Conservation (phyloP, 495 filamentous ascomycete genomes). For the Tuber calosporum region DNA sequence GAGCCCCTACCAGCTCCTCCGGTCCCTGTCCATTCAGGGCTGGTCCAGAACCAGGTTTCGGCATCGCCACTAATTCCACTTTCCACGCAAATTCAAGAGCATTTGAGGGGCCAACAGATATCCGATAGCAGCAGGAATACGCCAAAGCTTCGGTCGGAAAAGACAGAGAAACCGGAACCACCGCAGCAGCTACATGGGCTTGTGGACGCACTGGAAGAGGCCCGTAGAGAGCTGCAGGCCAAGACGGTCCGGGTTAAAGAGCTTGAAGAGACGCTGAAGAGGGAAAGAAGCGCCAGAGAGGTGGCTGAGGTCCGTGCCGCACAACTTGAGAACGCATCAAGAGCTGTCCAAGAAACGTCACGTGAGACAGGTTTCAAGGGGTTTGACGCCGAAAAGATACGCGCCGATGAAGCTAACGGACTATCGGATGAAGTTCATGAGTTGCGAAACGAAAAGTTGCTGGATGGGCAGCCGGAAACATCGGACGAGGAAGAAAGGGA, state of each 20-base stretch:
- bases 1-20: slow-evolving; percentile 49
- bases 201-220: slow-evolving; percentile 69
- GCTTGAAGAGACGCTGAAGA: slow-evolving; percentile 67
- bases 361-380: slow-evolving; percentile 26
- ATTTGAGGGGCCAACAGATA: slow-evolving; percentile 40
- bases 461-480: slow-evolving; percentile 23
- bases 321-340: slow-evolving; percentile 51
- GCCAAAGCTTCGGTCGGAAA: slow-evolving; percentile 30
- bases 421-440: slow-evolving; percentile 40
- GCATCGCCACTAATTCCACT: not conserved
- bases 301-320: slow-evolving; percentile 73
- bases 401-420: slow-evolving; percentile 42
- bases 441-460: slow-evolving; percentile 16
- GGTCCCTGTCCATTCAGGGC: slow-evolving; percentile 28
- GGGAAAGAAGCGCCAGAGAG: slow-evolving; percentile 74
- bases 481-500: slow-evolving; percentile 16
- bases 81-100: slow-evolving; percentile 34
- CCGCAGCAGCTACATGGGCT: slow-evolving; percentile 78
- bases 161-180: slow-evolving; percentile 57
- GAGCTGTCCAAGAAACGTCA: slow-evolving; percentile 41
- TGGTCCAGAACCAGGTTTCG: not conserved
- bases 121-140: slow-evolving; percentile 43
- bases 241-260: slow-evolving; percentile 72
- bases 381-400: slow-evolving; percentile 36
- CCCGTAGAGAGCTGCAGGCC: slow-evolving; percentile 73